Evolutionary conservation across 306 rosid genomes (phyloP).

Genomic region (Quercus variabilis): DNA sequence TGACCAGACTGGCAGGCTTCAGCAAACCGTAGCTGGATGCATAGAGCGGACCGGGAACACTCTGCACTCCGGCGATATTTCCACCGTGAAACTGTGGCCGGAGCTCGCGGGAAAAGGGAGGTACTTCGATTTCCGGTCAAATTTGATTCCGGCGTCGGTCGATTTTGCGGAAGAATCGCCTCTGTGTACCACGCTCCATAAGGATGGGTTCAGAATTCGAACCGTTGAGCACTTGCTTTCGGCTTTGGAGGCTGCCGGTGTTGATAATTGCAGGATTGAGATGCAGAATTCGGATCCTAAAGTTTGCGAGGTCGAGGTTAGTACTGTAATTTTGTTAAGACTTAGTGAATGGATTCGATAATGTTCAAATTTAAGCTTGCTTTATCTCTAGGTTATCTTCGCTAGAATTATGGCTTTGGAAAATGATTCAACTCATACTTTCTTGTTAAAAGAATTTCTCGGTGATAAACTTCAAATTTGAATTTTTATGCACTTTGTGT

Average conservation of each 20-base stretch:
- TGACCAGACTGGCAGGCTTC: conserved; percentile 69
- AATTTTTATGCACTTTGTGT: neutral
- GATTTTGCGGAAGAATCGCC: conserved; percentile 63
- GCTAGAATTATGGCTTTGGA: too few relatives aligned
- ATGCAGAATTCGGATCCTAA: conserved; percentile 38
- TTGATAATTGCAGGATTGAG: conserved; percentile 86
- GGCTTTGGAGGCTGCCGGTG: conserved; percentile 81
- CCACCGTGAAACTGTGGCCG: conserved; percentile 67
- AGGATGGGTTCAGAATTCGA: conserved; percentile 58
- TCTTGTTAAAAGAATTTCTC: too few relatives aligned
- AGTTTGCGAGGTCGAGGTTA: conserved; percentile 58
- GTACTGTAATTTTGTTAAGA: conserved; percentile 8
- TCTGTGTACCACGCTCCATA: conserved; percentile 69
- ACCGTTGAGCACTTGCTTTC: conserved; percentile 94
- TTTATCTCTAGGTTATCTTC: neutral
- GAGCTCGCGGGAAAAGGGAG: conserved; percentile 73
- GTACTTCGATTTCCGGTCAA: conserved; percentile 52
- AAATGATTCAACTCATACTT: too few relatives aligned
- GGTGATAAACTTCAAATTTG: neutral
- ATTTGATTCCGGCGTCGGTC: conserved; percentile 52
- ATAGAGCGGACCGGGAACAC: conserved; percentile 61
- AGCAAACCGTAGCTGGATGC: conserved; percentile 73
- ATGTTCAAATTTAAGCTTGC: neutral
- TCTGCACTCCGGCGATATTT: conserved; percentile 62
- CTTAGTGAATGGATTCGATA: neutral